phyloP scores from a whole-genome alignment of 176 grass and related monocot genomes.

The Musa troglodytarum region DNA sequence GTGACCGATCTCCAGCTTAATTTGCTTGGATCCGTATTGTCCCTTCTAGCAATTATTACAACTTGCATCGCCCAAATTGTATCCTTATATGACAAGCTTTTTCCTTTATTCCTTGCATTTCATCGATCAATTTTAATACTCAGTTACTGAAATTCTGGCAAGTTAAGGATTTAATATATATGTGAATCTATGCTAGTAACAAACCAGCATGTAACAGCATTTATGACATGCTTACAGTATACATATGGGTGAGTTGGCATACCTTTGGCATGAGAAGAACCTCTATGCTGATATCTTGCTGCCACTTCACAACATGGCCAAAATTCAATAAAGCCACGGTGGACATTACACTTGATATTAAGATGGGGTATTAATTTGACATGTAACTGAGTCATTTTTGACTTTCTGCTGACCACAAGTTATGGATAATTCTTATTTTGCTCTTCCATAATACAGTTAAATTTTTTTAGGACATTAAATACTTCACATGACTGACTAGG shows the following conservation, averaged over 20 bases:
- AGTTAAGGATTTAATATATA: neutral
- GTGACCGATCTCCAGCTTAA: constrained; percentile 99
- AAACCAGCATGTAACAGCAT: neutral
- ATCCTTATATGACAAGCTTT: constrained; percentile 54
- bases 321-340: too few relatives aligned
- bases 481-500: too few relatives aligned
- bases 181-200: neutral
- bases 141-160: neutral
- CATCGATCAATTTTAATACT: neutral
- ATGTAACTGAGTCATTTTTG: too few relatives aligned
- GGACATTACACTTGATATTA: too few relatives aligned
- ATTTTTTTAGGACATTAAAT: too few relatives aligned
- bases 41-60: constrained; percentile 81
- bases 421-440: too few relatives aligned
- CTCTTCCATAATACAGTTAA: too few relatives aligned
- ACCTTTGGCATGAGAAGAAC: too few relatives aligned
- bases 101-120: neutral
- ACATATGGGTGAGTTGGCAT: neutral
- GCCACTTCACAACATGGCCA: too few relatives aligned
- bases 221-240: neutral
- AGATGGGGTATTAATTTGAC: too few relatives aligned
- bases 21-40: constrained; percentile 80
- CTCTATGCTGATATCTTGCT: too few relatives aligned
- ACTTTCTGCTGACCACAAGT: too few relatives aligned
- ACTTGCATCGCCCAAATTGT: constrained; percentile 98